Evolutionary conservation across 768 basidiomycete genomes (phyloP), one percentile per base, ranked within the genome.

Genomic region (Tylopilus vinaceipallidus): DNA sequence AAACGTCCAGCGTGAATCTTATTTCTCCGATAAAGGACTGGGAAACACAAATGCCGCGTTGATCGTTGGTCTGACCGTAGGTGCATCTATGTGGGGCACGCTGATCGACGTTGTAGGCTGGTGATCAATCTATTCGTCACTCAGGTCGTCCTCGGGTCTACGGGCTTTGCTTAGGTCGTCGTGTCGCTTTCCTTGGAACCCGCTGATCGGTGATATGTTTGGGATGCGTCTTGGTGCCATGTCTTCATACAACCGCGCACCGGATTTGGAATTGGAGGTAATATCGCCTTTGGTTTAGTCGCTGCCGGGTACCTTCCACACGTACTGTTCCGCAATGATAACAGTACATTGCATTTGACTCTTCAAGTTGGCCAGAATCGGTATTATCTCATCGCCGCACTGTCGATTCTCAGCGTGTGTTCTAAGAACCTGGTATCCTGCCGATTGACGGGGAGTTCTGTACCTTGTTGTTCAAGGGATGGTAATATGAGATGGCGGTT

Each of bases 401-500:
- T 58, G 16, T 45, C 40, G 0, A 40, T 58, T 20, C 54, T 47
- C 22, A 39, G 49, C 19, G 58, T 56, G 14, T 59, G 58, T 40
- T 35, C 27, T 29, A 12, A 6, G 27, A 29, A 24, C 10, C 12
- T 52, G 33, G 38, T 35, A 8, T 59, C 58, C 12, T 59, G 58
- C 47, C 30, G 13, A 1, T 36, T 55, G 30, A 58, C 56, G 2
- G 49, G 42, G 38, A 55, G 52, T 33, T 20, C 27, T 16, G 5
- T 23, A 17, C 58, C 58, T 35, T 59, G 58, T n/a, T 59, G 58
- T 32, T 51, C 58, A 12, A 58, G 10, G 26, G 38, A 35, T 19
- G 42, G 4, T n/a, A 58, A 58, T 29, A 58, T 59, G 58, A 57
- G 58, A 17, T 60, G 58, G 58, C 50, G 54, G 1, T 24, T 52